Percentiles rank a stretch among this genome's conserved stretches.
These are phyloP conservation scores for Talaromyces proteolyticus DNA, from an alignment of 495 filamentous ascomycete genomes.

Conservation along the genomic window DNA sequence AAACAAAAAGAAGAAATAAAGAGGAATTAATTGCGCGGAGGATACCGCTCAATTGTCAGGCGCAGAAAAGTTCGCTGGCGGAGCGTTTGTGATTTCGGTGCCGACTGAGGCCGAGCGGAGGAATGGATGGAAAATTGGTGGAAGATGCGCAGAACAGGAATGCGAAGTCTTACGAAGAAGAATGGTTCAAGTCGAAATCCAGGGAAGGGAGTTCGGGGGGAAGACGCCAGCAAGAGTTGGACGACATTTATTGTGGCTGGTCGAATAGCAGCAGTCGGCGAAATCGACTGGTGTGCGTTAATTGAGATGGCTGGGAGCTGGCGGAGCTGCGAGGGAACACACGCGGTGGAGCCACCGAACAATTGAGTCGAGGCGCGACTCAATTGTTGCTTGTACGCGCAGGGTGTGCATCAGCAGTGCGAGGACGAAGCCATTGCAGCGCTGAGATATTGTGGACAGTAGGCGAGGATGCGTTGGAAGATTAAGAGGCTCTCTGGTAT, in stretches of 20 bases:
- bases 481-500: too few species aligned
- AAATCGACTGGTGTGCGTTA: neutral
- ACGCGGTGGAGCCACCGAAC: neutral
- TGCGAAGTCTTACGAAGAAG: neutral
- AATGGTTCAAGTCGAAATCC: neutral
- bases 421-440: too few species aligned
- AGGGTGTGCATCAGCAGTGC: neutral
- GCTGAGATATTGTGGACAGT: too few species aligned
- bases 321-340: neutral
- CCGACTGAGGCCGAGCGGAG: neutral
- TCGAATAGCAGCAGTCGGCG: constrained; percentile 6
- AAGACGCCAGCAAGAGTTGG: neutral
- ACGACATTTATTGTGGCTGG: constrained; percentile 7
- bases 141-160: neutral
- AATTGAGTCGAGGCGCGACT: constrained; percentile 5
- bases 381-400: constrained; percentile 5
- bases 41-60: too few species aligned
- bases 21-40: too few species aligned
- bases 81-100: neutral
- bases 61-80: too few species aligned
- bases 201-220: neutral
- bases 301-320: constrained; percentile 6
- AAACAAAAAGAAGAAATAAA: constrained; percentile 8
- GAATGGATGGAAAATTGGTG: constrained; percentile 3
- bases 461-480: too few species aligned